phyloP scores from a whole-genome alignment of 805 yeast genomes.

The Yarrowia osloensis region DNA sequence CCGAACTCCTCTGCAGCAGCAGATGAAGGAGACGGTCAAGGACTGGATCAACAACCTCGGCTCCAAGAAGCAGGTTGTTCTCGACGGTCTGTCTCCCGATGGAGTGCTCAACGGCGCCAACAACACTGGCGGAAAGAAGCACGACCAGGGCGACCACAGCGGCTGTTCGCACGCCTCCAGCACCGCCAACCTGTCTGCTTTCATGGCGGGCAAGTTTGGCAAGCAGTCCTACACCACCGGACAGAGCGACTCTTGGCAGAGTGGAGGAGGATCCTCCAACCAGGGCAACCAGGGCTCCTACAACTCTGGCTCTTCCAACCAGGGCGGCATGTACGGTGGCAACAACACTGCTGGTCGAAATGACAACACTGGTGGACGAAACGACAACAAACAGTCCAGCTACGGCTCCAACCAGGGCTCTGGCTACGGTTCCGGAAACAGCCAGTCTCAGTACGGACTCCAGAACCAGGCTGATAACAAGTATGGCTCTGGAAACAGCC shows the following conservation, averaged over 20 bases:
- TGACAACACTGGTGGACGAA: no score
- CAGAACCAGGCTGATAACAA: constrained; percentile 6
- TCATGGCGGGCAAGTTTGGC: constrained; percentile 18
- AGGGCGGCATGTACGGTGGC: not conserved
- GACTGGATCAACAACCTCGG: constrained; percentile 34
- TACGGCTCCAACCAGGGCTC: not conserved
- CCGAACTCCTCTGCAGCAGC: constrained; percentile 33
- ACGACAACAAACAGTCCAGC: not conserved
- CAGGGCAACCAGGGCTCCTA: not conserved
- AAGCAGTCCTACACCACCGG: constrained; percentile 21
- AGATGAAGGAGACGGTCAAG: constrained; percentile 33
- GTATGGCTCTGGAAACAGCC: not conserved
- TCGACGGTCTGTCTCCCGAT: constrained; percentile 32
- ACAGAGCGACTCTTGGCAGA: constrained; percentile 24
- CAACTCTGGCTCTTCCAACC: not conserved
- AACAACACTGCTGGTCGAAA: no score
- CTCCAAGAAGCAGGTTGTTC: constrained; percentile 13
- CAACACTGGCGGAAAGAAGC: constrained; percentile 32
- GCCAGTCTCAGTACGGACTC: not conserved
- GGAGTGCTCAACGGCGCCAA: constrained; percentile 34
- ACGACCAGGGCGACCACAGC: constrained; percentile 17
- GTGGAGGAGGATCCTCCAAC: not conserved
- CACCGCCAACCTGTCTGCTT: constrained; percentile 3
- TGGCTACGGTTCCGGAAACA: not conserved
- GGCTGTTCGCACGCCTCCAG: constrained; percentile 26